A percentile compares a stretch with the other conserved stretches of the same genome.
phyloP scores from a whole-genome alignment of 768 basidiomycete species.

The Termitomyces heimii region DNA sequence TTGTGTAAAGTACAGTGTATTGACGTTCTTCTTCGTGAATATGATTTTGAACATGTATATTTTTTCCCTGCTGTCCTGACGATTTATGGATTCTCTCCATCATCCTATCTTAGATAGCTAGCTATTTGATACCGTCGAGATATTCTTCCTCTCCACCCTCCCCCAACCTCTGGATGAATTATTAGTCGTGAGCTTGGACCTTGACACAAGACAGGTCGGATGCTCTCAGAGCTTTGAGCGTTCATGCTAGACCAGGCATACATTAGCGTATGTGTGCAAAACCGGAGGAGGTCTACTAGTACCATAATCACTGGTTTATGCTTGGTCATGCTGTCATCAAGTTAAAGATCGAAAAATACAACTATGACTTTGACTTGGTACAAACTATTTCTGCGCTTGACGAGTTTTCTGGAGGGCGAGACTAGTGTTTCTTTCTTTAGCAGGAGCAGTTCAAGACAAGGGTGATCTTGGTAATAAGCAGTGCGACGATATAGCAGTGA shows the following conservation, averaged over 20 bases:
- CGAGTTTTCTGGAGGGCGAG: not conserved
- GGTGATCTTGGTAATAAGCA: not conserved
- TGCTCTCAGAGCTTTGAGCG: not conserved
- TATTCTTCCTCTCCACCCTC: no score
- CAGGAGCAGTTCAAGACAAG: not conserved
- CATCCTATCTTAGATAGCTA: no score
- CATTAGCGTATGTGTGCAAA: not conserved
- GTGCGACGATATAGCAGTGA: no score
- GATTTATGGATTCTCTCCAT: not conserved
- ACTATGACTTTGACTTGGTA: not conserved
- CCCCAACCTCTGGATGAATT: not conserved
- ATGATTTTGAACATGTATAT: not conserved
- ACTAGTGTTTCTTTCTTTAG: not conserved
- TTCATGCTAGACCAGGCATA: not conserved
- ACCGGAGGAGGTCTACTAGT: no score
- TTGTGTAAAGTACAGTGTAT: not conserved
- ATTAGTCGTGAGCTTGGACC: not conserved
- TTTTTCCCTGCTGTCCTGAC: not conserved
- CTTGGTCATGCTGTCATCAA: not conserved
- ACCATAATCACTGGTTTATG: no score
- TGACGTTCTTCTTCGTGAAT: not conserved
- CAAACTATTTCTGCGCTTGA: not conserved
- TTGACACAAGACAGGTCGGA: not conserved
- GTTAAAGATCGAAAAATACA: not conserved
- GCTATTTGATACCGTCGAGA: no score